Base-by-base conservation (phyloP, 768 basidiomycete genomes). In the Kwoniella sp. region DNA sequence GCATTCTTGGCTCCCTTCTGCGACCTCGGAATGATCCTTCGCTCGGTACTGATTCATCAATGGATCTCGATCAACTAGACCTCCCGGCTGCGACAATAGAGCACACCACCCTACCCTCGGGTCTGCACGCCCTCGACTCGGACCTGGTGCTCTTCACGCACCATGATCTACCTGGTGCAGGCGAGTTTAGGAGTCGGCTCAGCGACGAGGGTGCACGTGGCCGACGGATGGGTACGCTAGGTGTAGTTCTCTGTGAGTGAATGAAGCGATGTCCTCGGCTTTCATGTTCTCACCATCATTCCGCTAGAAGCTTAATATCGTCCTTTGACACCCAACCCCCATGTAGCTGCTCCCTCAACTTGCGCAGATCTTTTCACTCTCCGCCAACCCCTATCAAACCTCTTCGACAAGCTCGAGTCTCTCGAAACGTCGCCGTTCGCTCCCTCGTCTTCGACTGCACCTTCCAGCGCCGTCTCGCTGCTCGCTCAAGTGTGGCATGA, bases 201-300 rank as follows among this genome's bases (percentile, higher is more conserved):
- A 65, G 69, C 13, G 68, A 63, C 29, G 62, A 62, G 34, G 67
- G 68, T 17, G 70, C 73, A 2, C 50, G 77, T 53, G 76, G 79
- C 2, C 63, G 79, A 41, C 51, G 73, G 38, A 81, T 79, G 79
- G 73, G 70, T n/a, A 78, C 73, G 13, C 51, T 81, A 28, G 78
- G 75, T 25, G 68, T 76, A 0, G 57, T 78, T 4, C 50, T 76
- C 12, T 58, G 76, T 76, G 38, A 69, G 75, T 58, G n/a, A n/a
- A n/a, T 45, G 41, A 20, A 34, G 13, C 34, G 34, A 13, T 34
- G 34, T 34, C 34, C 34, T 34, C 34, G 28, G n/a, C n/a, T n/a
- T n/a, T n/a, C n/a, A 13, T 13, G 23, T 54, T 5, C 7, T 31
- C 9, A 15, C n/a, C 12, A 62, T 4, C 48, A 25, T 48, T 57